Conservation (phyloP, 192 early-diverging fungal genomes). For the Coemansia sp. region DNA sequence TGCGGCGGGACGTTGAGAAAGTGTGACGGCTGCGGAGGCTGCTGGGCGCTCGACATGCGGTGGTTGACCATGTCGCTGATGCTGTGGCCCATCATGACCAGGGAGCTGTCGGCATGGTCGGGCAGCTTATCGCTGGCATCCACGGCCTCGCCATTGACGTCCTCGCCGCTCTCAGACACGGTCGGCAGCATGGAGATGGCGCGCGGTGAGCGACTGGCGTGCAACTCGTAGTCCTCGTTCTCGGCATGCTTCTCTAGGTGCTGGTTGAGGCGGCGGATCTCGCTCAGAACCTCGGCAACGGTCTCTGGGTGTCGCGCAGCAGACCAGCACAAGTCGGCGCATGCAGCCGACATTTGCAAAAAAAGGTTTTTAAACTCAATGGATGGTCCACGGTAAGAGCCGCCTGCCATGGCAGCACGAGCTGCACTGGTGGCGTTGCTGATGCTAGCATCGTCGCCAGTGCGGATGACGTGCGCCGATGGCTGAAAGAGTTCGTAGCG, state of each 20-base stretch:
- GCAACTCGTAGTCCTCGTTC: not conserved
- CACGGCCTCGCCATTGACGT: not conserved
- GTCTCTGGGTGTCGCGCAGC: conserved; percentile 48
- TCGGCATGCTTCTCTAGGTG: conserved; percentile 31
- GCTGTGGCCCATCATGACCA: conserved; percentile 35
- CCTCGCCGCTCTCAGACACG: conserved; percentile 19
- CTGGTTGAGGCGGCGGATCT: conserved; percentile 45
- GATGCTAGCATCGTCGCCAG: conserved; percentile 44
- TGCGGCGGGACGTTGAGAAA: conserved; percentile 18
- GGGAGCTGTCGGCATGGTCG: conserved; percentile 13
- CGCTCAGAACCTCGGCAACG: conserved; percentile 44
- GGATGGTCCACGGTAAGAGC: conserved; percentile 32
- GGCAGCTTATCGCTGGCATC: not conserved
- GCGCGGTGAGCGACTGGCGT: not conserved
- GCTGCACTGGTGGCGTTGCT: conserved; percentile 37
- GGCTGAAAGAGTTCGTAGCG: conserved; percentile 31
- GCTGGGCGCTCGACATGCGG: not conserved
- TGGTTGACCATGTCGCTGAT: not conserved
- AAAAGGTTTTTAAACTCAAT: conserved; percentile 48
- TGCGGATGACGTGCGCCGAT: conserved; percentile 7
- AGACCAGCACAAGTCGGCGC: conserved; percentile 50
- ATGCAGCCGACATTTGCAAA: conserved; percentile 44
- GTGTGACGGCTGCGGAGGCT: conserved; percentile 24
- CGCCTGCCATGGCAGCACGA: conserved; percentile 25
- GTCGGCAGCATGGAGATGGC: conserved; percentile 8